Evolutionary conservation across 352 stramenopile genomes (phyloP).

Genomic region (Phytophthora kernoviae): DNA sequence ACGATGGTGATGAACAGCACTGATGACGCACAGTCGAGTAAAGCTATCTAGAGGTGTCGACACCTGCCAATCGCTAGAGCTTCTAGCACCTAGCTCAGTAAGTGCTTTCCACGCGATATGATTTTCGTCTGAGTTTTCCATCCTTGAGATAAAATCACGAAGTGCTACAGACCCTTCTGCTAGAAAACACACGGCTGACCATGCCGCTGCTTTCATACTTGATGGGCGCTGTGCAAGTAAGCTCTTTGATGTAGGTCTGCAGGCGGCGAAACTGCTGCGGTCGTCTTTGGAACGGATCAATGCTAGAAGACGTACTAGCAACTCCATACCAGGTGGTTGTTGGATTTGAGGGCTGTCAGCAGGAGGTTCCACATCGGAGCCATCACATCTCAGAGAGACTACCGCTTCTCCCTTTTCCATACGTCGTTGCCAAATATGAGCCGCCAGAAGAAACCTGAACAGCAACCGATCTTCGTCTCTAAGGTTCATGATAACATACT

Average conservation of each 20-base stretch:
- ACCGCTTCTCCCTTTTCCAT: slow-evolving; percentile 11
- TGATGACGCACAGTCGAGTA: slow-evolving; percentile 32
- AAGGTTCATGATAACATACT: slow-evolving; percentile 32
- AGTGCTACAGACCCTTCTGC: slow-evolving; percentile 29
- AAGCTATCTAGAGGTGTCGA: slow-evolving; percentile 18
- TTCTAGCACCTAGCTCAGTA: slow-evolving; percentile 9
- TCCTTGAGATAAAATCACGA: slow-evolving; percentile 31
- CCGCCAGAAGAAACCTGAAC: slow-evolving; percentile 45
- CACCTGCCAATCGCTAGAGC: slow-evolving; percentile 12
- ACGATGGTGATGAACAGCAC: slow-evolving; percentile 24
- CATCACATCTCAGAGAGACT: neutral
- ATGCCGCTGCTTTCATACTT: slow-evolving; percentile 15
- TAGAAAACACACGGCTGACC: slow-evolving; percentile 38
- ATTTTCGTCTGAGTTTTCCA: slow-evolving; percentile 16
- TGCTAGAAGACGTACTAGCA: slow-evolving; percentile 18
- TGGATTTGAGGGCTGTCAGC: neutral
- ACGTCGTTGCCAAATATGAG: slow-evolving; percentile 37
- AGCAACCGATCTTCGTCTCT: slow-evolving; percentile 35
- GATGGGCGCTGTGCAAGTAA: slow-evolving; percentile 32
- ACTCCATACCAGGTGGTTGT: slow-evolving; percentile 1
- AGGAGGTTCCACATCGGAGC: neutral
- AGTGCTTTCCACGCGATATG: slow-evolving; percentile 28
- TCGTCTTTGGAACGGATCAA: slow-evolving; percentile 6
- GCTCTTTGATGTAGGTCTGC: slow-evolving; percentile 16
- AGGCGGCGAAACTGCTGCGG: neutral